Conservation (phyloP, 106 monocot species). For the Dioscorea alata region DNA sequence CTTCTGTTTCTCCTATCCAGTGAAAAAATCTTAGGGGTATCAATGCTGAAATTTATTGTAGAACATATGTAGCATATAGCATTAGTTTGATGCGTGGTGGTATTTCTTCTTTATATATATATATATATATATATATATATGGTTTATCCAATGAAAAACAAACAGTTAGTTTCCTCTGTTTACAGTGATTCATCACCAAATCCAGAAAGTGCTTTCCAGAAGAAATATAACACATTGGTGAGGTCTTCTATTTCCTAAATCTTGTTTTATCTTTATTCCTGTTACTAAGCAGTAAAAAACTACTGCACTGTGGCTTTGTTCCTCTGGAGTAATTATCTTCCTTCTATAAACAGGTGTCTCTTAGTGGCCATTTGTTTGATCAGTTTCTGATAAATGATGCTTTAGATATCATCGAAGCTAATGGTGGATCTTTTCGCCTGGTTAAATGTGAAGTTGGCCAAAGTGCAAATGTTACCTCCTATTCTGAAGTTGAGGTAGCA, state of each 20-base stretch:
- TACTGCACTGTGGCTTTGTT: no score
- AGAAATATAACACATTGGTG: constrained; percentile 63
- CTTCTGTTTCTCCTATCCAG: neutral
- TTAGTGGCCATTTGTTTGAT: constrained; percentile 97
- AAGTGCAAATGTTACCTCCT: constrained; percentile 66
- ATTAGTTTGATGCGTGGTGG: neutral
- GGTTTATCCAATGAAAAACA: neutral
- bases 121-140: no score
- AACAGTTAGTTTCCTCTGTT: neutral
- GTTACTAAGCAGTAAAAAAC: no score
- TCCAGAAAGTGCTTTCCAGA: constrained; percentile 30
- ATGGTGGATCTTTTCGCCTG: constrained; percentile 82
- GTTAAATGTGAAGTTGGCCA: constrained; percentile 90
- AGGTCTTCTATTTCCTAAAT: constrained; percentile 11
- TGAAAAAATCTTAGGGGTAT: neutral
- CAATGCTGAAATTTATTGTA: neutral
- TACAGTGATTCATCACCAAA: constrained; percentile 42
- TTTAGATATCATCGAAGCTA: constrained; percentile 84
- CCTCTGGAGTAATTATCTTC: neutral
- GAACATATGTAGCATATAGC: neutral
- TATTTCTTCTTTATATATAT: neutral
- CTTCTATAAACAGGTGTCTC: constrained; percentile 59
- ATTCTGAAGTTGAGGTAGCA: constrained; percentile 89
- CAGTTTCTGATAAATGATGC: constrained; percentile 93
- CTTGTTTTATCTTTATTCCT: no score